Conservation (phyloP, 345 rosid species). For the Microcos paniculata region DNA sequence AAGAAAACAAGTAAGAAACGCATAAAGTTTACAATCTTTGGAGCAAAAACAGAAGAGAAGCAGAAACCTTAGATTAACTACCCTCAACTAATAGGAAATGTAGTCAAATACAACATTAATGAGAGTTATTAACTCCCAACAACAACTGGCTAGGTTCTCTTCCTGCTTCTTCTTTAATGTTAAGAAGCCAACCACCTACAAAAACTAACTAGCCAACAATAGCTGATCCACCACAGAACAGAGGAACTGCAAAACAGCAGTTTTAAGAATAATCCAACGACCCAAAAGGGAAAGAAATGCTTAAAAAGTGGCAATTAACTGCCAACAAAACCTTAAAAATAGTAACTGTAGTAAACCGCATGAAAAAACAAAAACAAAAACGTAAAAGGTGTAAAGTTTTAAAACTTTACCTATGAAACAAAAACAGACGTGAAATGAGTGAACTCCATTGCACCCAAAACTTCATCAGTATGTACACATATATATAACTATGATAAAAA, state of each 20-base stretch:
- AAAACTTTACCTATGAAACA: constrained; percentile 30
- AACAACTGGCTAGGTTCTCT: background rate
- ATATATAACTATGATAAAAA: background rate
- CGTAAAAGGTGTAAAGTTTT: background rate
- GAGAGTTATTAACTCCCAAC: constrained; percentile 2
- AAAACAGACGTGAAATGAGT: background rate
- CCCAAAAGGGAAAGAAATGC: background rate
- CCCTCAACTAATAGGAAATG: background rate
- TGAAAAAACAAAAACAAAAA: background rate
- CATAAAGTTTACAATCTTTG: background rate
- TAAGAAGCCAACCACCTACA: background rate
- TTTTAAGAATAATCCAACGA: background rate
- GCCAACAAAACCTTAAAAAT: constrained; percentile 1
- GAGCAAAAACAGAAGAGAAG: background rate
- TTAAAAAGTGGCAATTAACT: background rate
- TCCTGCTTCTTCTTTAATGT: background rate
- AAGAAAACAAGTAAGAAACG: background rate
- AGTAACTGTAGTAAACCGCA: background rate
- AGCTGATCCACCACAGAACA: background rate
- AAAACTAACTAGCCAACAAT: background rate
- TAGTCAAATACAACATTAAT: background rate
- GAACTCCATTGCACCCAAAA: background rate
- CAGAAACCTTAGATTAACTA: constrained; percentile 1
- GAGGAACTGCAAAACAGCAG: constrained; percentile 4
- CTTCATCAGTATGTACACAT: background rate